Evolutionary conservation across 1,284 basidiomycete genomes (phyloP).

Genomic region (Agroathelia rolfsii): DNA sequence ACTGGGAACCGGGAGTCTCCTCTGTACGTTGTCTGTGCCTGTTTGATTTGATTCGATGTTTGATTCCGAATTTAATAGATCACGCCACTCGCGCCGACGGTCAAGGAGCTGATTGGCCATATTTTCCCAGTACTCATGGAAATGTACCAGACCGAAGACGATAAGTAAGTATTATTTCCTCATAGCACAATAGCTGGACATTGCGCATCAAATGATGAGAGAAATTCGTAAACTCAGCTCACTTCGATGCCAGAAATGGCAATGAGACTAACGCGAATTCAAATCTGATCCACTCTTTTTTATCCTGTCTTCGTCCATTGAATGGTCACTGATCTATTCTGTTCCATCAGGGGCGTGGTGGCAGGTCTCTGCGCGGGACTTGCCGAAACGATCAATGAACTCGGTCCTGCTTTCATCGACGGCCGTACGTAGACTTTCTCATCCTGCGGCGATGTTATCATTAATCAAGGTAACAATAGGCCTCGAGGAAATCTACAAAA

Average conservation of each 20-base stretch:
- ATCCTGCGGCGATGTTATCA: conserved; percentile 7
- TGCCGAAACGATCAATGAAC: conserved; percentile 84
- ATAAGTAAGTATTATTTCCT: conserved; percentile 70
- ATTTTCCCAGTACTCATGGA: conserved; percentile 74
- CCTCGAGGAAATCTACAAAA: conserved; percentile 70
- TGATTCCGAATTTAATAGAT: conserved; percentile 19
- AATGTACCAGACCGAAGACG: conserved; percentile 92
- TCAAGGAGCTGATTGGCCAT: conserved; percentile 76
- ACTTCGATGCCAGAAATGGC: conserved; percentile 60
- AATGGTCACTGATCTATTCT: conserved; percentile 14
- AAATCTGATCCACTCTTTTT: conserved; percentile 14
- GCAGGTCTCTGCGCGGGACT: conserved; percentile 80
- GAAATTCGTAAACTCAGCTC: conserved; percentile 68
- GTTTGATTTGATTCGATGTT: conserved; percentile 4
- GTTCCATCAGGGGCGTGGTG: conserved; percentile 65
- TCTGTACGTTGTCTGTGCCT: conserved; percentile 34
- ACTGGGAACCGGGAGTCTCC: conserved; percentile 73
- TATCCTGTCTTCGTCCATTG: conserved; percentile 5
- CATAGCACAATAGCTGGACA: conserved; percentile 5
- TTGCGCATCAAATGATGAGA: conserved; percentile 42
- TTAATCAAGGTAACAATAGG: conserved; percentile 32
- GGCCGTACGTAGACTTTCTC: conserved; percentile 36
- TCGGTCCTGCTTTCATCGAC: conserved; percentile 80
- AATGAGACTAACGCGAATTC: conserved; percentile 45
- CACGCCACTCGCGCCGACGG: conserved; percentile 61